Base-by-base conservation (phyloP, 495 filamentous ascomycete species). In the Penicillium argentinense region DNA sequence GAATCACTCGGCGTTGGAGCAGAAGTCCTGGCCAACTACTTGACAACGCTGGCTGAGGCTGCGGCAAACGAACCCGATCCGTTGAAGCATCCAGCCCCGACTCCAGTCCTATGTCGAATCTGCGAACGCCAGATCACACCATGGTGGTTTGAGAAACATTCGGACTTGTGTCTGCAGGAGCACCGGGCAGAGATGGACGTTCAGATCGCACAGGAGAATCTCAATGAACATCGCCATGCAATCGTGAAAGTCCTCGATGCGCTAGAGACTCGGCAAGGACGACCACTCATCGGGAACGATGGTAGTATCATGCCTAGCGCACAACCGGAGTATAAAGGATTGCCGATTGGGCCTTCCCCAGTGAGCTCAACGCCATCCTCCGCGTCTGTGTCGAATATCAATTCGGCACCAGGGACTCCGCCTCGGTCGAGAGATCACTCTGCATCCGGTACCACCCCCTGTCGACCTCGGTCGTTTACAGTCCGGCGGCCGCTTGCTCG, bases 71-170 rank as follows among this genome's bases (percentile, higher is more conserved):
- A 97, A 60, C 88, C 92, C n/a, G 91, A 96, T 57, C 87, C 88
- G 14, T 81, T 75, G 30, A 82, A 86, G 54, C 84, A 90, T 62
- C 84, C 90, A n/a, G 89, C 89, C 6, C 95, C 93, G 2, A 80
- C 83, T 5, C 90, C 91, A 1, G 86, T 97, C 7, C 79, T 98
- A 19, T 98, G 93, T 66, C 89, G 93, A 27, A 97, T 98, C 49
- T 98, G 93, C 59, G 93, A 98, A 61, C 88, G 95, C 34, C 89
- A 96, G 50, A 96, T 98, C 30, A 88, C 88, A n/a, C 90, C 93
- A 12, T 98, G 93, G 93, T 97, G 93, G 95, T 98, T 98, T 56
- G 91, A 97, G 67, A 97, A 97, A 66, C 93, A 98, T 60, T 95
- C 93, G 0, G 93, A 98, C 51, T 78, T 97, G 8, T 98, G 93